These are phyloP conservation scores for Suillus hirtellus DNA, from an alignment of 768 basidiomycete genomes.

Conservation along the genomic window DNA sequence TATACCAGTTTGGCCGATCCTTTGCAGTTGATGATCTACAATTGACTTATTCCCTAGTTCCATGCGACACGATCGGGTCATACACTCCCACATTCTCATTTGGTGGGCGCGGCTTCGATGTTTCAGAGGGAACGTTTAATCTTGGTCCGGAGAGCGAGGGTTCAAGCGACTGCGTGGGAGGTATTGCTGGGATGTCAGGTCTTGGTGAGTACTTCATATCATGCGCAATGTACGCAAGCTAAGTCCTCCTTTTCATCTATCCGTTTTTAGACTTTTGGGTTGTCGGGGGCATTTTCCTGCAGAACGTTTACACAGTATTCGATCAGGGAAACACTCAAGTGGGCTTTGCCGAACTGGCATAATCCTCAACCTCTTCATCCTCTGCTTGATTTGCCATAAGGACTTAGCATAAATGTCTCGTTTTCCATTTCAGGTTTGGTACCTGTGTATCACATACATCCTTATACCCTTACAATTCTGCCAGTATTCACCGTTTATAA, in stretches of 20 bases:
- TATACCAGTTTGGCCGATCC: background rate
- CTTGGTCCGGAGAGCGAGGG: conserved; percentile 36
- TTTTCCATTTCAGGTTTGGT: background rate
- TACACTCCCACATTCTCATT: conserved; percentile 38
- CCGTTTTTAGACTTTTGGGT: conserved; percentile 31
- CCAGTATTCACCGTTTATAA: background rate
- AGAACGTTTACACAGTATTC: conserved; percentile 34
- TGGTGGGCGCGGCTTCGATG: conserved; percentile 38
- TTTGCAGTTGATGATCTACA: background rate
- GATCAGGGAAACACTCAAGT: conserved; percentile 34
- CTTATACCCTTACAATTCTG: background rate
- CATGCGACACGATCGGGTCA: conserved; percentile 30
- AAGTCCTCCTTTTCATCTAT: background rate
- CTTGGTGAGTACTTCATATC: conserved; percentile 6
- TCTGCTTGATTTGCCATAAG: background rate
- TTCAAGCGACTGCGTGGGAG: conserved; percentile 38
- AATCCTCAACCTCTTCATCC: background rate
- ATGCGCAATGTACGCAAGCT: background rate
- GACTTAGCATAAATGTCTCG: background rate
- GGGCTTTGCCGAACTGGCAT: conserved; percentile 42
- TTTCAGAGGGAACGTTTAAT: conserved; percentile 41
- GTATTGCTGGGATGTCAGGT: conserved; percentile 28
- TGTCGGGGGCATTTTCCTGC: conserved; percentile 36
- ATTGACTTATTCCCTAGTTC: conserved; percentile 23
- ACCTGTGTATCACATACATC: background rate